phyloP scores from a whole-genome alignment of 2,329 filamentous ascomycete genomes.

The Epichloe bromicola region DNA sequence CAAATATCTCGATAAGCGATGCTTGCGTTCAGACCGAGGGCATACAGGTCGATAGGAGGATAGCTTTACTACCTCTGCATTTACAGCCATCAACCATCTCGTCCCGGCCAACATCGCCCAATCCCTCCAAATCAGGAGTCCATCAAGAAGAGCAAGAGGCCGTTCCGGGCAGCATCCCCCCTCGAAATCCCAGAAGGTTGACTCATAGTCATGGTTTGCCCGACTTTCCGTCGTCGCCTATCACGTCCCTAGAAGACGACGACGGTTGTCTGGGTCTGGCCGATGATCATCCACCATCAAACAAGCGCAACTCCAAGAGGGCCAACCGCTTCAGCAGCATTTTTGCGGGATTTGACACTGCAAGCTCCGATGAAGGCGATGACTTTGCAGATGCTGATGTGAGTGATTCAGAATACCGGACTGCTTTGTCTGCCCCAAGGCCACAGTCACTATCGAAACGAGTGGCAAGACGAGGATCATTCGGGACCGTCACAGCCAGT shows the following conservation, averaged over 20 bases:
- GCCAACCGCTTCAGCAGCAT: slow-evolving; percentile 67
- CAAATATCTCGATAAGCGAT: slow-evolving; percentile 13
- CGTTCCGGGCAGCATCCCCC: slow-evolving; percentile 42
- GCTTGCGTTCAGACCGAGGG: slow-evolving; percentile 70
- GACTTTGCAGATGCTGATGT: slow-evolving; percentile 48
- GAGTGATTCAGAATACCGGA: slow-evolving; percentile 56
- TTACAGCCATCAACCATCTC: slow-evolving; percentile 66
- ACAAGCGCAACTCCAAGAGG: slow-evolving; percentile 42
- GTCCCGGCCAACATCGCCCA: slow-evolving; percentile 45
- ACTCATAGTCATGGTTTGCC: slow-evolving; percentile 30
- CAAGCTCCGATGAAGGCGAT: slow-evolving; percentile 53
- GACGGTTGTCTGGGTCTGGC: slow-evolving; percentile 69
- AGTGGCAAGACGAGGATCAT: slow-evolving; percentile 29
- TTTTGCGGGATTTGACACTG: slow-evolving; percentile 72
- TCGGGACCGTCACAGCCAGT: slow-evolving; percentile 25
- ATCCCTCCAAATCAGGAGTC: slow-evolving; percentile 14
- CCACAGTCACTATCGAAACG: slow-evolving; percentile 29
- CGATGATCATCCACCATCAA: slow-evolving; percentile 61
- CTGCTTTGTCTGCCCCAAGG: slow-evolving; percentile 49
- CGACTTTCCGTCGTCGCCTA: slow-evolving; percentile 39
- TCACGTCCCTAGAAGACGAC: slow-evolving; percentile 22
- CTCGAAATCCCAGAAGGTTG: slow-evolving; percentile 47
- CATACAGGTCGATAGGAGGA: slow-evolving; percentile 69
- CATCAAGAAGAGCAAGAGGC: slow-evolving; percentile 30
- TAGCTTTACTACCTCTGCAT: slow-evolving; percentile 62